phyloP scores from a whole-genome alignment of 345 rosid genomes.

The Aquilaria sinensis region DNA sequence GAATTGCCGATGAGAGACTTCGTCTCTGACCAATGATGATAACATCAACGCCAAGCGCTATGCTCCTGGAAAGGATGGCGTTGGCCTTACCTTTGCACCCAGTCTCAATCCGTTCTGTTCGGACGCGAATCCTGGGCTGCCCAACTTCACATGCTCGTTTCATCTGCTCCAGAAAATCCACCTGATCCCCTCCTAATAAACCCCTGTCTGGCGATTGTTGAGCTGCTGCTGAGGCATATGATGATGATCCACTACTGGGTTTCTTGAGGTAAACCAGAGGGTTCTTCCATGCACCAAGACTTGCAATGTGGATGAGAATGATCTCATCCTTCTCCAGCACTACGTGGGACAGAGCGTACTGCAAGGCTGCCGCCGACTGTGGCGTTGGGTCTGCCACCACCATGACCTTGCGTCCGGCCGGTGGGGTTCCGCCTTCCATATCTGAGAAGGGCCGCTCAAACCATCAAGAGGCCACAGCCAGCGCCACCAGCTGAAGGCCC shows the following conservation, averaged over 20 bases:
- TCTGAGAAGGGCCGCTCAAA: too few species aligned
- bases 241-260: too few species aligned
- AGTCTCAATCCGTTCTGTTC: constrained; percentile 29
- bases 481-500: too few species aligned
- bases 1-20: constrained; percentile 56
- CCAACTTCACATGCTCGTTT: constrained; percentile 48
- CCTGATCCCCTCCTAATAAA: constrained; percentile 21
- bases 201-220: not conserved
- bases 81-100: constrained; percentile 51
- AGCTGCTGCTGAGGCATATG: not conserved
- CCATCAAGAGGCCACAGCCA: too few species aligned
- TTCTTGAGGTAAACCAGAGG: constrained; percentile 9
- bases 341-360: constrained; percentile 63
- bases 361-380: constrained; percentile 67
- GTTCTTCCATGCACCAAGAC: constrained; percentile 40
- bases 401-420: constrained; percentile 48
- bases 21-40: constrained; percentile 68
- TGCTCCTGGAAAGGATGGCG: constrained; percentile 44
- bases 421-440: constrained; percentile 25
- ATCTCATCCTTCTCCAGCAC: constrained; percentile 62
- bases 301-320: constrained; percentile 52
- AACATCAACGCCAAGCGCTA: constrained; percentile 42
- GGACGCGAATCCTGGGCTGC: constrained; percentile 50
- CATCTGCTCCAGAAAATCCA: constrained; percentile 66
- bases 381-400: constrained; percentile 64